Conservation (phyloP, 169 alveolate genomes). For the Eimeria necatrix region DNA sequence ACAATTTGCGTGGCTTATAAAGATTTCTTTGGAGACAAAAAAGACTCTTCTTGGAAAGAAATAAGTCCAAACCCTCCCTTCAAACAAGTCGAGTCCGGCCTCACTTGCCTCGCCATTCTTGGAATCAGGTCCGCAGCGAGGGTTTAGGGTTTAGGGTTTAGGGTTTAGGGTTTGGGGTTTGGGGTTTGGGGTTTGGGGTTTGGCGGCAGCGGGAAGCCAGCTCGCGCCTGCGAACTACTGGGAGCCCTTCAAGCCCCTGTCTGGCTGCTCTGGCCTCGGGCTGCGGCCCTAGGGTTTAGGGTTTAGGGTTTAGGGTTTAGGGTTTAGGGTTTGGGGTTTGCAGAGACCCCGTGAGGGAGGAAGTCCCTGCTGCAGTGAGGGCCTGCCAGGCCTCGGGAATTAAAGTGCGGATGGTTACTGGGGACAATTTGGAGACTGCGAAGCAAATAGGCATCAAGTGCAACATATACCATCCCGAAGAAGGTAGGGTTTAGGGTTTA, state of each 20-base stretch:
- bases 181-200: slow-evolving; percentile 28
- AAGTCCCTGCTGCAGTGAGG: slow-evolving; percentile 92
- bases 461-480: slow-evolving; percentile 87
- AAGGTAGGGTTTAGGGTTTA: slow-evolving; percentile 52
- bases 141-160: slow-evolving; percentile 31
- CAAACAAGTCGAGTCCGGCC: slow-evolving; percentile 73
- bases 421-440: slow-evolving; percentile 94
- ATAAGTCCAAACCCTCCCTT: background rate
- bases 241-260: background rate
- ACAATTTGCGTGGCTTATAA: slow-evolving; percentile 90
- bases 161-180: slow-evolving; percentile 33
- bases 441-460: slow-evolving; percentile 92
- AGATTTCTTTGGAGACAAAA: slow-evolving; percentile 79
- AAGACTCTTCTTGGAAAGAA: slow-evolving; percentile 7
- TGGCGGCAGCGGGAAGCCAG: background rate
- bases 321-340: background rate
- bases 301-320: slow-evolving; percentile 43
- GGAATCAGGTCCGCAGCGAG: slow-evolving; percentile 86
- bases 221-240: background rate
- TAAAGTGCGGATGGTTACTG: slow-evolving; percentile 95
- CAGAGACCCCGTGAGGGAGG: slow-evolving; percentile 89
- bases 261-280: too few species aligned
- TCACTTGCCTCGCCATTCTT: slow-evolving; percentile 88
- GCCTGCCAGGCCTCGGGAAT: slow-evolving; percentile 92
- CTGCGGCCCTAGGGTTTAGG: too few species aligned